Conservation (phyloP, 805 yeast genomes). For the Metschnikowia lachancei region DNA sequence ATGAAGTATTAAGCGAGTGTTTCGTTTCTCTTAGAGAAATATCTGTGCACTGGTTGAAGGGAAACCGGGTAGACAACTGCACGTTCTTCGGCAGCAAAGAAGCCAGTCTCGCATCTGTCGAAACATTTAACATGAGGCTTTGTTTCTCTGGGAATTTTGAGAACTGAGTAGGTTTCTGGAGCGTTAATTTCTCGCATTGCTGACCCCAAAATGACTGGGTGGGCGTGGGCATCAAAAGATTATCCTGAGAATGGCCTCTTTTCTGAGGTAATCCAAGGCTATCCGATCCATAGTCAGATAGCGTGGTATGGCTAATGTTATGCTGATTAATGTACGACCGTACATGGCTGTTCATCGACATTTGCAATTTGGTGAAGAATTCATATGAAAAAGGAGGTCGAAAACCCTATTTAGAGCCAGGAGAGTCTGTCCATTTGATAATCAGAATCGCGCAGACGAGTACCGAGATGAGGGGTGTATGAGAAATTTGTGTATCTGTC, state of each 20-base stretch:
- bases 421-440: background rate
- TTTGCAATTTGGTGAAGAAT: background rate
- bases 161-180: background rate
- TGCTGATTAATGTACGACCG: slow-evolving; percentile 16
- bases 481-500: too few species aligned
- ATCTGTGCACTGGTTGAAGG: slow-evolving; percentile 16
- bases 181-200: background rate
- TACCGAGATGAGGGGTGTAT: background rate
- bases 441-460: background rate
- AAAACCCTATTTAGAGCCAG: background rate
- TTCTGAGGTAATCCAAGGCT: background rate
- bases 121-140: background rate
- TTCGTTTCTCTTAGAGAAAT: slow-evolving; percentile 10
- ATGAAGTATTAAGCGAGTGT: slow-evolving; percentile 10
- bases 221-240: background rate
- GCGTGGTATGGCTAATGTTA: slow-evolving; percentile 1
- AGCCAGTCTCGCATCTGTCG: background rate
- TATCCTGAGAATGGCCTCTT: background rate
- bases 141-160: background rate
- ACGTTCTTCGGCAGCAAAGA: background rate
- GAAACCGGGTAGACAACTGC: slow-evolving; percentile 6
- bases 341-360: slow-evolving; percentile 15
- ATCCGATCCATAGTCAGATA: background rate
- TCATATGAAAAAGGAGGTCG: background rate
- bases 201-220: background rate